Evolutionary conservation across 768 basidiomycete species (phyloP), one percentile per base, ranked within the genome.

Genomic region (Clitopilus passeckerianus): DNA sequence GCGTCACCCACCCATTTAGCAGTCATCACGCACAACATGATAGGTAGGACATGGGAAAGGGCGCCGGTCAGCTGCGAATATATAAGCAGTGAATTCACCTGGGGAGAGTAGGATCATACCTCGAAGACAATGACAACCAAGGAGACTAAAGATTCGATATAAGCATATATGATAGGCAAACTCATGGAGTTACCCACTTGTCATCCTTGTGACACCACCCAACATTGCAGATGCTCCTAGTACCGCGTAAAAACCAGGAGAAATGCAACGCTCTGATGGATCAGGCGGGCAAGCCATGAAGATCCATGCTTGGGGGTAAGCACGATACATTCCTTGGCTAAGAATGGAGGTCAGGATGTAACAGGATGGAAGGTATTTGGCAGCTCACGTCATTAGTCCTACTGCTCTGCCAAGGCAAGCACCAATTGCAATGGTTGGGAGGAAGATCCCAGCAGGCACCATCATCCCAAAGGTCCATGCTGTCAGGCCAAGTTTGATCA

Each of bases 401-500:
- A 89, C 78, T 6, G 86, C 89, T 22, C 89, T 83, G 14, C 89
- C 89, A 6, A 90, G 71, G 63, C 84, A 87, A 18, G 89, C 89
- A 4, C 89, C 89, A 50, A 89, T 87, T 0, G 85, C 84, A 57
- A 90, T 89, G 0, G 89, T 88, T 15, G 89, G 89, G 22, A 90
- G 70, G 70, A 90, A 90, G 23, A 90, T 89, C 60, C 89, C 89
- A 27, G 87, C 87, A 37, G 89, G 89, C 63, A 87, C 88, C 84
- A 85, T 86, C 84, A 89, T 87, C 20, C 89, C 89, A 67, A 90
- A 90, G 6, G 88, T 89, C 86, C 87, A 90, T 6, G 86, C 82
- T 27, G 89, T 90, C 20, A 90, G 70, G 1, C 76, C 72, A 23
- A 89, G 66, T 66, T 90, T 90, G 57, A 85, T 72, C 1, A 74